Evolutionary conservation across 148 eudicot species (phyloP).

Genomic region (Chenopodium album): DNA sequence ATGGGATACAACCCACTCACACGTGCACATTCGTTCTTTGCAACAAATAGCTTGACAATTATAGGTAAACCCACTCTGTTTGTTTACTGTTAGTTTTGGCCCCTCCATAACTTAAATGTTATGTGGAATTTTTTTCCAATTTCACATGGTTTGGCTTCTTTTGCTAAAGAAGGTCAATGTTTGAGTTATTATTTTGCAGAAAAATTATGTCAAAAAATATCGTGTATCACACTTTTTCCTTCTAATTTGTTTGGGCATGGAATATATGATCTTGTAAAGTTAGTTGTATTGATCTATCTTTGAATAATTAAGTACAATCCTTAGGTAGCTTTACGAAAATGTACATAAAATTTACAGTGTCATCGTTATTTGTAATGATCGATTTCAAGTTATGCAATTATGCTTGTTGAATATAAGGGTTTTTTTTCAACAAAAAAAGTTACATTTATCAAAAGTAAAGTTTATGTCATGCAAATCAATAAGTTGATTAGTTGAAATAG

Average conservation of each 20-base stretch:
- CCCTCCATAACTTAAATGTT: conserved; percentile 4
- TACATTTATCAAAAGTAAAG: no score
- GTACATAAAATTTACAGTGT: no score
- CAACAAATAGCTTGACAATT: conserved; percentile 4
- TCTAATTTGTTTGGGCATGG: not conserved
- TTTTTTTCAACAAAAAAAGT: no score
- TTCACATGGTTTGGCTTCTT: conserved; percentile 11
- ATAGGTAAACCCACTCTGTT: not conserved
- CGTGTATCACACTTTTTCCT: not conserved
- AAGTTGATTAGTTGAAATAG: no score
- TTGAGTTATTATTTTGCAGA: conserved; percentile 1
- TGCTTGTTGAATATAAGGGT: no score
- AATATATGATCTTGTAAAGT: not conserved
- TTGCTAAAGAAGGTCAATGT: conserved; percentile 6
- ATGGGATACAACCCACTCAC: conserved; percentile 35
- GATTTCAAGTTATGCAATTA: no score
- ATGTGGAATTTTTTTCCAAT: conserved; percentile 3
- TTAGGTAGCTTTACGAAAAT: no score
- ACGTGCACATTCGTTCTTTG: conserved; percentile 26
- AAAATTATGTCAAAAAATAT: not conserved
- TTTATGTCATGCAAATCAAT: no score
- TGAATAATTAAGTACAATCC: no score
- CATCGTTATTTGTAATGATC: no score
- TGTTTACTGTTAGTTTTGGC: conserved; percentile 22
- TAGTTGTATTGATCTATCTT: not conserved